Evolutionary conservation across 176 grass and related monocot species (phyloP), one percentile per base, ranked within the genome.

Genomic region (Panicum miliaceum): DNA sequence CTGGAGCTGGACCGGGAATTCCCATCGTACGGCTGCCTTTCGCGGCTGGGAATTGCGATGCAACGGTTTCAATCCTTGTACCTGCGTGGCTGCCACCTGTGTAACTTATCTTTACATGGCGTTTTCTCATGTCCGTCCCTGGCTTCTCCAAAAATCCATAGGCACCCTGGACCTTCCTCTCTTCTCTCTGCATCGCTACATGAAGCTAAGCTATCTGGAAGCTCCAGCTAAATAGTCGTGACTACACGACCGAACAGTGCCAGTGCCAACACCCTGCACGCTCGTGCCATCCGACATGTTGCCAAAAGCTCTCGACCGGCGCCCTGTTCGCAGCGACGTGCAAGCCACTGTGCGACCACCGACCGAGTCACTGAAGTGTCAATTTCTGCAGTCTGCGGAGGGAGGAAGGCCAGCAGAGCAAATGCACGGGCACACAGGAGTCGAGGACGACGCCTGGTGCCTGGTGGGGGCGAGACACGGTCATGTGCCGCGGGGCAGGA

Each of bases 401-500:
- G 7, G 52, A 15, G 12, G 67, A 70, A 64, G n/a, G 23, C 15
- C 12, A 20, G 14, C 61, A 65, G 12, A 32, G 29, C 11, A 54
- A 80, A 40, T 41, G 78, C n/a, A 56, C 2, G 78, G 70, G 6
- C 6, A 4, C 53, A 7, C 75, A 3, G 25, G 52, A 22, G 27
- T 10, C 26, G 34, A 73, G 29, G 32, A 41, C 29, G 45, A 34
- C 4, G 25, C 6, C 43, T 5, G 12, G 47, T 12, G 5, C 52
- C 52, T 9, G 0, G 56, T 5, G 8, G 15, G 8, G 6, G 23
- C 25, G 77, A 45, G 82, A 90, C 64, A 88, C 34, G 14, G 36
- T 76, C 88, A 94, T 74, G 83, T 89, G 89, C 69, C 40, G 53
- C 36, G 56, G 51, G 19, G 57, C 80, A 89, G 86, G 78, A 53